Evolutionary conservation across 2,329 filamentous ascomycete genomes (phyloP).

Genomic region (Phyllosticta ampelicida): DNA sequence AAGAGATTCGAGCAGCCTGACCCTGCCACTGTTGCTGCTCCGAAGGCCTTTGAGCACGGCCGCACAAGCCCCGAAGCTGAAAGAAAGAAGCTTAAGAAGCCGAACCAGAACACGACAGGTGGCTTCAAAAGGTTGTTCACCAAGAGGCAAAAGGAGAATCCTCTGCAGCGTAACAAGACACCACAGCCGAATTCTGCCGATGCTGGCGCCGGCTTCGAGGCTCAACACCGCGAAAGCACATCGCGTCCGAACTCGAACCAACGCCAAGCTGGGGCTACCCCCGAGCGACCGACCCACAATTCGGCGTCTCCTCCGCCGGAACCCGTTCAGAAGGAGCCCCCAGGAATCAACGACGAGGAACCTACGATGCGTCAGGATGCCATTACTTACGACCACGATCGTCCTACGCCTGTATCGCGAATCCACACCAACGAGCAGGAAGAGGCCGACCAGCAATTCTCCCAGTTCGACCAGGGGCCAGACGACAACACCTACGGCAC

Average conservation of each 20-base stretch:
- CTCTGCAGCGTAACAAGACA: background rate
- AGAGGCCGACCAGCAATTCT: slow-evolving; percentile 52
- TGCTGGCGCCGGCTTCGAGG: slow-evolving; percentile 14
- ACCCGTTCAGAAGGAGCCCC: slow-evolving; percentile 13
- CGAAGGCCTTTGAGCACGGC: background rate
- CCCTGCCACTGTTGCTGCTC: background rate
- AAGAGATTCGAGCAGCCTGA: slow-evolving; percentile 6
- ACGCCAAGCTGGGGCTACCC: background rate
- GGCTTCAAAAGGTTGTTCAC: slow-evolving; percentile 32
- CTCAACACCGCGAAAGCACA: background rate
- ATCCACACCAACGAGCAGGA: slow-evolving; percentile 43
- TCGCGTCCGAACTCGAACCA: background rate
- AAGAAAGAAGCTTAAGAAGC: slow-evolving; percentile 29
- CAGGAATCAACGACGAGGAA: background rate
- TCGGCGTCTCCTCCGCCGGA: background rate
- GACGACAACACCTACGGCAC: slow-evolving; percentile 73
- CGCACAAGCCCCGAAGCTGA: slow-evolving; percentile 12
- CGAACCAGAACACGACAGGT: slow-evolving; percentile 18
- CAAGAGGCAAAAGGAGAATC: slow-evolving; percentile 23
- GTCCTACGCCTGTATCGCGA: slow-evolving; percentile 4
- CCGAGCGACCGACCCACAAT: background rate
- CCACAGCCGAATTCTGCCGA: slow-evolving; percentile 1
- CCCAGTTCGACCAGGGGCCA: slow-evolving; percentile 78
- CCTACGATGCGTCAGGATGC: slow-evolving; percentile 7
- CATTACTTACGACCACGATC: slow-evolving; percentile 3